Evolutionary conservation across 306 rosid species (phyloP).

Genomic region (Hylodesmum podocarpum): DNA sequence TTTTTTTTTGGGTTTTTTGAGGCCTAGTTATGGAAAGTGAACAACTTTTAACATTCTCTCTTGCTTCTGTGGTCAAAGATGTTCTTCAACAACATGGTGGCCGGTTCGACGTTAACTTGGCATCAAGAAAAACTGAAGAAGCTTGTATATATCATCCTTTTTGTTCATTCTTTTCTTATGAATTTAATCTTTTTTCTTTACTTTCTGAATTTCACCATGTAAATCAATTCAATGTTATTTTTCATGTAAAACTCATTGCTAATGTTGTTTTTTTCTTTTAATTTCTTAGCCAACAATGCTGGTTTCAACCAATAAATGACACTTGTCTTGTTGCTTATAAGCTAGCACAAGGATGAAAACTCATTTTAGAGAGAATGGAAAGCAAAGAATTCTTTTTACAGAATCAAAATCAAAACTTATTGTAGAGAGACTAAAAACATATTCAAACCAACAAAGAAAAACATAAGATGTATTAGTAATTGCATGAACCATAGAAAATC

Average conservation of each 20-base stretch:
- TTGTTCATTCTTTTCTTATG: background rate
- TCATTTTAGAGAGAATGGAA: too few relatives aligned
- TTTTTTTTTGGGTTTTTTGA: conserved; percentile 9
- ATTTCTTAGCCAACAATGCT: background rate
- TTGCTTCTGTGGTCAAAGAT: conserved; percentile 73
- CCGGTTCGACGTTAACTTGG: conserved; percentile 41
- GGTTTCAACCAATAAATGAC: background rate
- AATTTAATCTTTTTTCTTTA: background rate
- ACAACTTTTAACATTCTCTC: conserved; percentile 58
- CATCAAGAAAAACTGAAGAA: conserved; percentile 75
- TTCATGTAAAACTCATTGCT: background rate
- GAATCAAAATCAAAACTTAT: too few relatives aligned
- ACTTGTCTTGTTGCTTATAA: background rate
- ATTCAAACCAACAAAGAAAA: too few relatives aligned
- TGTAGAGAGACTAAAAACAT: too few relatives aligned
- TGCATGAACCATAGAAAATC: background rate
- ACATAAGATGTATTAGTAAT: too few relatives aligned
- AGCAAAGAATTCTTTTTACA: too few relatives aligned
- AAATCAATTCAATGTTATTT: background rate
- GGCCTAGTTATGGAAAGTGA: conserved; percentile 54
- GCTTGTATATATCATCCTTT: conserved; percentile 44
- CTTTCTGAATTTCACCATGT: background rate
- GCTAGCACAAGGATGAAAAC: too few relatives aligned
- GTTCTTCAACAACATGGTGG: conserved; percentile 67
- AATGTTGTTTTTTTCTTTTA: background rate